phyloP scores from a whole-genome alignment of 2,329 filamentous ascomycete genomes.

The Aspergillus sclerotialis region DNA sequence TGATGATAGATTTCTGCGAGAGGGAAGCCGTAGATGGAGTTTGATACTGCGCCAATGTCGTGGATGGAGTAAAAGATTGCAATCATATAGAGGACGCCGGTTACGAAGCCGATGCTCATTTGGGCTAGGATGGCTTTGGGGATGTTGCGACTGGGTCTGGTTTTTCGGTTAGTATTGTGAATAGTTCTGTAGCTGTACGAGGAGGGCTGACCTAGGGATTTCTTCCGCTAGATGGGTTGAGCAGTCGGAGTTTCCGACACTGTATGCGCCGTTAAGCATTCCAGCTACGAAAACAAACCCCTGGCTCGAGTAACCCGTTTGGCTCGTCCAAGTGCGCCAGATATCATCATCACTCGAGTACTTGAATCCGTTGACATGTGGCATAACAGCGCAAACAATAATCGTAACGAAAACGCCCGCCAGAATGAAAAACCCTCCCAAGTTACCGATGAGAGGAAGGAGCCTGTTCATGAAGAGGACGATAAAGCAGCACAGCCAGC shows the following conservation, averaged over 20 bases:
- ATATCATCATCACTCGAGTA: conserved; percentile 49
- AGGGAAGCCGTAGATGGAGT: conserved; percentile 34
- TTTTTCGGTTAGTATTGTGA: conserved; percentile 7
- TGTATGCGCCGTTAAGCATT: conserved; percentile 63
- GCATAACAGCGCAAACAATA: conserved; percentile 50
- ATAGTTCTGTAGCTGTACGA: background rate
- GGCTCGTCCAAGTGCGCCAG: conserved; percentile 49
- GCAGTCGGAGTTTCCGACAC: conserved; percentile 60
- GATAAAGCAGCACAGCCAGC: conserved; percentile 47
- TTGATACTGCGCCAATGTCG: conserved; percentile 21
- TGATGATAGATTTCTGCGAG: conserved; percentile 44
- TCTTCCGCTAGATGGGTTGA: conserved; percentile 61
- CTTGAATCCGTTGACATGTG: conserved; percentile 30
- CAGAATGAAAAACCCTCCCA: conserved; percentile 51
- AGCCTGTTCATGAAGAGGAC: conserved; percentile 52
- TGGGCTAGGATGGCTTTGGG: conserved; percentile 46
- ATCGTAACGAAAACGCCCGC: conserved; percentile 48
- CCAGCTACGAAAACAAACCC: conserved; percentile 60
- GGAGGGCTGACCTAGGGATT: conserved; percentile 40
- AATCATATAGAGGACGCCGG: conserved; percentile 44
- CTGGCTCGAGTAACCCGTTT: conserved; percentile 38
- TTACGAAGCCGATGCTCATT: conserved; percentile 41
- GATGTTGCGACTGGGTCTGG: conserved; percentile 36
- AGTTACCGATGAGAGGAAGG: conserved; percentile 47
- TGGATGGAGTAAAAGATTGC: conserved; percentile 46